Evolutionary conservation across 1,284 basidiomycete species (phyloP).

Genomic region (Sphagnurus paluster): DNA sequence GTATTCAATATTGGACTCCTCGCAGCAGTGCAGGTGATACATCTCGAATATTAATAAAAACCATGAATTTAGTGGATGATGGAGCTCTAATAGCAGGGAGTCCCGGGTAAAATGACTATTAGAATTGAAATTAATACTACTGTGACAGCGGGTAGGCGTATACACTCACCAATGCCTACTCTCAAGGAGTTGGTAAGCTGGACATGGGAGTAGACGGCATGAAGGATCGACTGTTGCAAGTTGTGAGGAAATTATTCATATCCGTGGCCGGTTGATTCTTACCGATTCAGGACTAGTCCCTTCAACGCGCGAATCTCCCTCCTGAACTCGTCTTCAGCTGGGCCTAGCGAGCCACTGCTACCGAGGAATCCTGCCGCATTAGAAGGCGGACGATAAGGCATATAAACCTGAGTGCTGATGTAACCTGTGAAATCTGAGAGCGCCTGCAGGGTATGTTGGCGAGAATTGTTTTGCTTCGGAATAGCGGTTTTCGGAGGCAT

Average conservation of each 20-base stretch:
- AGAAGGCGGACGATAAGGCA: constrained; percentile 39
- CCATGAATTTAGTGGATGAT: too few species aligned
- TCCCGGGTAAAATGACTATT: too few species aligned
- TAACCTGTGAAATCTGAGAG: constrained; percentile 68
- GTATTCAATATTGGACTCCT: too few species aligned
- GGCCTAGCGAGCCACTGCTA: constrained; percentile 24
- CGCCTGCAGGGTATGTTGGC: constrained; percentile 56
- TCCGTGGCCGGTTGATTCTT: too few species aligned
- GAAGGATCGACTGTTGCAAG: constrained; percentile 45
- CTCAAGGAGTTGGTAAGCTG: constrained; percentile 14
- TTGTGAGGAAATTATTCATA: too few species aligned
- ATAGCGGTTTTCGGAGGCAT: constrained; percentile 39
- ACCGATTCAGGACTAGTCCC: constrained; percentile 67
- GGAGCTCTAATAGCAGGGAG: too few species aligned
- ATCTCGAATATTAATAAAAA: too few species aligned
- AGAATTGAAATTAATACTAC: too few species aligned
- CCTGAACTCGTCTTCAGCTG: constrained; percentile 61
- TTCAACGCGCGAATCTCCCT: constrained; percentile 68
- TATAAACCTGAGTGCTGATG: constrained; percentile 62
- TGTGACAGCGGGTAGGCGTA: background rate
- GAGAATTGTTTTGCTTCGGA: constrained; percentile 30
- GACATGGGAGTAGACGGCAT: constrained; percentile 36
- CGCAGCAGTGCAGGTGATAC: too few species aligned
- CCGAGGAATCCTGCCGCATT: constrained; percentile 27
- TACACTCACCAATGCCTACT: background rate